phyloP scores from a whole-genome alignment of 306 rosid genomes.

The Cicer pinnatifidum region DNA sequence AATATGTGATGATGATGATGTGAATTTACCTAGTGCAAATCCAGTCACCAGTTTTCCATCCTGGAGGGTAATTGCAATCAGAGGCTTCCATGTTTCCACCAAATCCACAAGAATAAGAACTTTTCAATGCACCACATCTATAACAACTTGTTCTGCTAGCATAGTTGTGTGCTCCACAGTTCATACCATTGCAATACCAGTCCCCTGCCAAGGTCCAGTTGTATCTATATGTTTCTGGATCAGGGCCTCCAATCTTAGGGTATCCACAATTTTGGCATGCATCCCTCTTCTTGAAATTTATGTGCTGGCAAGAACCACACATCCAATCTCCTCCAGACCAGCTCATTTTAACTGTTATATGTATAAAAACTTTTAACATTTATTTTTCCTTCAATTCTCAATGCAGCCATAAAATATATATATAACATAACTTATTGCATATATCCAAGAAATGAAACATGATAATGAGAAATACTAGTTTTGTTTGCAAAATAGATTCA shows the following conservation, averaged over 20 bases:
- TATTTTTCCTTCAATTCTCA: neutral
- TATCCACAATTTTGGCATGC: slow-evolving; percentile 77
- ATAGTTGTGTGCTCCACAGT: slow-evolving; percentile 86
- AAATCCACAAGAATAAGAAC: slow-evolving; percentile 52
- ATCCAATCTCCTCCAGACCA: slow-evolving; percentile 92
- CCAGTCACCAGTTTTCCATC: slow-evolving; percentile 97
- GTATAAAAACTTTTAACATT: neutral
- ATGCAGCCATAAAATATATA: neutral
- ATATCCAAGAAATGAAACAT: neutral
- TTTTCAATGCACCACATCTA: slow-evolving; percentile 62
- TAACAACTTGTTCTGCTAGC: slow-evolving; percentile 84
- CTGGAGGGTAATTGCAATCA: slow-evolving; percentile 70
- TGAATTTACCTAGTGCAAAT: slow-evolving; percentile 66
- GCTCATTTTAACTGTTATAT: slow-evolving; percentile 64
- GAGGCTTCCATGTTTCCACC: slow-evolving; percentile 49
- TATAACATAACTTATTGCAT: neutral
- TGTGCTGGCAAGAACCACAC: slow-evolving; percentile 85
- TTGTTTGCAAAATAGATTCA: neutral
- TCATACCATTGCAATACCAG: slow-evolving; percentile 72
- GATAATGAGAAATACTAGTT: neutral
- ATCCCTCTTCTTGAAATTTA: slow-evolving; percentile 85
- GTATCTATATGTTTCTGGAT: slow-evolving; percentile 68
- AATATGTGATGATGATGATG: neutral
- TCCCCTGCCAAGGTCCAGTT: slow-evolving; percentile 80
- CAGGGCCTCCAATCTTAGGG: slow-evolving; percentile 90